Evolutionary conservation across 2,329 filamentous ascomycete genomes (phyloP).

Genomic region (Keithomyces neogunnii): DNA sequence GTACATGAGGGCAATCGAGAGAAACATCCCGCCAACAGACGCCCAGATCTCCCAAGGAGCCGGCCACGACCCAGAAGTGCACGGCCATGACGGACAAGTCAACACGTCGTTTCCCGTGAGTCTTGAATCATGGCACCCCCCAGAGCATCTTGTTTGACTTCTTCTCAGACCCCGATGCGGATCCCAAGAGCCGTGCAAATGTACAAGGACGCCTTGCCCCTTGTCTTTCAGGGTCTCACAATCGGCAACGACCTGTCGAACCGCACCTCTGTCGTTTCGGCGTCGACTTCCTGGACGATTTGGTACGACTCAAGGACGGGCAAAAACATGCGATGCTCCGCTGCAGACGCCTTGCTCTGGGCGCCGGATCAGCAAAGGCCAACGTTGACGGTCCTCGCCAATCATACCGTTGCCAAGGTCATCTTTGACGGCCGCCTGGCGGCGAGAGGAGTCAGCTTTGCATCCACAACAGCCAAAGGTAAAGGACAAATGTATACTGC

Average conservation of each 20-base stretch:
- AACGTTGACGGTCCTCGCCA: slow-evolving; percentile 22
- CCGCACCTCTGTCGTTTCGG: slow-evolving; percentile 13
- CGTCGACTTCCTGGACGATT: slow-evolving; percentile 16
- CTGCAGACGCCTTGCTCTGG: slow-evolving; percentile 21
- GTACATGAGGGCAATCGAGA: slow-evolving; percentile 13
- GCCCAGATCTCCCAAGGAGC: slow-evolving; percentile 12
- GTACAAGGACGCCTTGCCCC: slow-evolving; percentile 14
- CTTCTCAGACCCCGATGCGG: slow-evolving; percentile 11
- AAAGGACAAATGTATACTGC: slow-evolving; percentile 20
- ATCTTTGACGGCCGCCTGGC: slow-evolving; percentile 16
- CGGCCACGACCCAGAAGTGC: slow-evolving; percentile 22
- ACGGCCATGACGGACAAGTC: slow-evolving; percentile 10
- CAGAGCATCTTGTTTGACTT: neutral
- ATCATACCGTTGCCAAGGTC: slow-evolving; percentile 25
- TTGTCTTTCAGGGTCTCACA: slow-evolving; percentile 11
- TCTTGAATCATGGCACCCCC: neutral
- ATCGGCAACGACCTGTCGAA: slow-evolving; percentile 16
- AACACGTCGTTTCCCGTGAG: slow-evolving; percentile 17
- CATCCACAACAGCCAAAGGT: slow-evolving; percentile 34
- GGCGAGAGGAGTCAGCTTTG: slow-evolving; percentile 6
- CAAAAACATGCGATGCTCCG: slow-evolving; percentile 13
- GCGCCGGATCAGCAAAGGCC: slow-evolving; percentile 16
- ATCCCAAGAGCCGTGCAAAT: slow-evolving; percentile 13
- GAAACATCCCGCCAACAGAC: slow-evolving; percentile 11
- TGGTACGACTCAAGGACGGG: slow-evolving; percentile 12